Conservation (phyloP, 2,329 filamentous ascomycete genomes). For the Sclerotiophoma versabilis region DNA sequence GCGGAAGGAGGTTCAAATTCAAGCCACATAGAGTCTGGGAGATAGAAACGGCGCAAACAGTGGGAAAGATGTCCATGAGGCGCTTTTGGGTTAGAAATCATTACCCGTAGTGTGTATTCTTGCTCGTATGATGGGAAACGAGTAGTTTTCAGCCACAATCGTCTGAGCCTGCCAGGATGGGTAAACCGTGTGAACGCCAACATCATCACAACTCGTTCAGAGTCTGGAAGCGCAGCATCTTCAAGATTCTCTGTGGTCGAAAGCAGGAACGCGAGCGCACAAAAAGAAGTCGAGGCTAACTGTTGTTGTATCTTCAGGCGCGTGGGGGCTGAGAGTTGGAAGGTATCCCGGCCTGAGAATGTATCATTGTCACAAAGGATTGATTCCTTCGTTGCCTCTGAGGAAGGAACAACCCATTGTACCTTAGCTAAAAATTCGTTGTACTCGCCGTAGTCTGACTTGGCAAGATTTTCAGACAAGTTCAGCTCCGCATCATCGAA, state of each 20-base stretch:
- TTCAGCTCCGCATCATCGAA: background rate
- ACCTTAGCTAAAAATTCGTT: background rate
- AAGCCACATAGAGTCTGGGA: background rate
- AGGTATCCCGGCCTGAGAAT: background rate
- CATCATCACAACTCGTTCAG: background rate
- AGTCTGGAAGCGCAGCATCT: background rate
- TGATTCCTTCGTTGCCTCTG: background rate
- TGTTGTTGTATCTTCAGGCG: background rate
- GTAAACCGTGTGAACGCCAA: background rate
- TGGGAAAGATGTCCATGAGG: background rate
- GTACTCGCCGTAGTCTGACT: background rate
- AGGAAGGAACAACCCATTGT: background rate
- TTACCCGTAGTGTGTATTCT: background rate
- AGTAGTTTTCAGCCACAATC: background rate
- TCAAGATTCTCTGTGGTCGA: background rate
- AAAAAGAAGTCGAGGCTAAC: background rate
- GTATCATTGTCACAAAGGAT: no score
- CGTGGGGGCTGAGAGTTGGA: background rate
- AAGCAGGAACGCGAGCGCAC: background rate
- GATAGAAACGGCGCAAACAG: background rate
- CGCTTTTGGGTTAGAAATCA: background rate
- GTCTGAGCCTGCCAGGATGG: background rate
- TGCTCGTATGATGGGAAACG: no score
- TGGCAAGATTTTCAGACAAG: background rate
- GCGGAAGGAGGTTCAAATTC: background rate